Base-by-base conservation (phyloP, 2,329 filamentous ascomycete genomes). In the Aspergillus novofumigatus region DNA sequence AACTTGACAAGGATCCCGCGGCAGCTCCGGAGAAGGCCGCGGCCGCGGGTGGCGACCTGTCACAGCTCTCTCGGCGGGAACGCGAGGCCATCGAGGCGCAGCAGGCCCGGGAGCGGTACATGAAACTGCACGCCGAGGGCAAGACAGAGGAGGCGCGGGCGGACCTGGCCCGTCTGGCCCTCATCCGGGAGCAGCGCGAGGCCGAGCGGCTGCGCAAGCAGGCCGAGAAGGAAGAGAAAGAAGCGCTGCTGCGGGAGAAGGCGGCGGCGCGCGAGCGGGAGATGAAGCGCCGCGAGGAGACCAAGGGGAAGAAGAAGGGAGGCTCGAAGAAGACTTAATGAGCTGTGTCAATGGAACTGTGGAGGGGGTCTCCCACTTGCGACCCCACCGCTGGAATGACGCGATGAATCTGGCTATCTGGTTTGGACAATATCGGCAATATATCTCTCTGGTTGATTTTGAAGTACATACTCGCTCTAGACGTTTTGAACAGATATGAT, bases 121-220 rank as follows among this genome's bases (percentile, higher is more conserved):
- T 91, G 80, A 96, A 95, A 78, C 75, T 97, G 67, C 93, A 97
- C 69, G 90, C 92, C 56, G 89, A 92, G 70, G 93, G 93, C 69
- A 97, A 97, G 86, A 97, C 94, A 48, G 94, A 99, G 59, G 90
- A 97, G 81, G 92, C 93, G 50, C 89, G 91, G 73, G 88, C 90
- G 4, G 94, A 99, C 76, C 71, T 97, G 65, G 93, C 91, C 58
- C 85, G 94, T 55, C 78, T 99, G 69, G 86, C 81, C 73, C 72
- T 93, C 58, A 91, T 99, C 64, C 86, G 87, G 50, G 91, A 96
- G 81, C 89, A 91, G 78, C 85, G 94, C 62, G 92, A 90, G 68
- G 87, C 88, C 21, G 93, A 96, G 69, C 86, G 90, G 53, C 89
- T 87, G 29, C 81, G 91, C 67, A 92, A 93, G 81, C 85, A 90